Evolutionary conservation across 495 filamentous ascomycete genomes (phyloP).

Genomic region (Neurospora pannonica): DNA sequence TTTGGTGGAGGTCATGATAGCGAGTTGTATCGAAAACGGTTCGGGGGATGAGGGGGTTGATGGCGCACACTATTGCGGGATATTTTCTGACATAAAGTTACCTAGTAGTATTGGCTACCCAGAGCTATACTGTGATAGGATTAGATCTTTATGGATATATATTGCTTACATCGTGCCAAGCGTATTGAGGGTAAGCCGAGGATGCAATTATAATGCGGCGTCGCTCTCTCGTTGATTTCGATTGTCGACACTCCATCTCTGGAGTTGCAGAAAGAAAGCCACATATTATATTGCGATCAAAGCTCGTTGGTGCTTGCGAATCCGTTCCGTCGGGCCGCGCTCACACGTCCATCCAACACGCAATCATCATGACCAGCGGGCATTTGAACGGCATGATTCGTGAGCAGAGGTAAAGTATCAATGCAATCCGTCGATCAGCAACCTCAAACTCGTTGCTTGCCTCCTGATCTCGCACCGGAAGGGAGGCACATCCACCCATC

Average conservation of each 20-base stretch:
- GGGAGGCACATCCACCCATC: background rate
- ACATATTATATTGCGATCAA: too few relatives aligned
- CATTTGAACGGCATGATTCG: too few relatives aligned
- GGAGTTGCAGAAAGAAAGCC: too few relatives aligned
- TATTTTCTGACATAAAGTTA: background rate
- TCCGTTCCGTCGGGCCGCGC: too few relatives aligned
- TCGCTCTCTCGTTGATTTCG: background rate
- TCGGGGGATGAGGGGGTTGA: background rate
- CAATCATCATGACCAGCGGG: too few relatives aligned
- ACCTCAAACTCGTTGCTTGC: too few relatives aligned
- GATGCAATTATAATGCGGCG: background rate
- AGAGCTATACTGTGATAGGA: background rate
- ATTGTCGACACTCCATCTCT: background rate
- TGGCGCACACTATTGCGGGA: background rate
- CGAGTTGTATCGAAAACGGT: background rate
- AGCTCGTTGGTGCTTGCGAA: too few relatives aligned
- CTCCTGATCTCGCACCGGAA: too few relatives aligned
- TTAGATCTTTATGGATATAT: background rate
- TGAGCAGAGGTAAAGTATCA: too few relatives aligned
- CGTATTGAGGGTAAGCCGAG: background rate
- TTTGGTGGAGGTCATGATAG: background rate
- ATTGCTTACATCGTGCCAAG: background rate
- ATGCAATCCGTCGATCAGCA: background rate
- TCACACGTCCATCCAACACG: too few relatives aligned
- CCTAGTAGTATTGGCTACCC: background rate